These are phyloP conservation scores for Zopfochytrium polystomum DNA, from an alignment of 371 early-diverging fungal genomes.

Conservation along the genomic window DNA sequence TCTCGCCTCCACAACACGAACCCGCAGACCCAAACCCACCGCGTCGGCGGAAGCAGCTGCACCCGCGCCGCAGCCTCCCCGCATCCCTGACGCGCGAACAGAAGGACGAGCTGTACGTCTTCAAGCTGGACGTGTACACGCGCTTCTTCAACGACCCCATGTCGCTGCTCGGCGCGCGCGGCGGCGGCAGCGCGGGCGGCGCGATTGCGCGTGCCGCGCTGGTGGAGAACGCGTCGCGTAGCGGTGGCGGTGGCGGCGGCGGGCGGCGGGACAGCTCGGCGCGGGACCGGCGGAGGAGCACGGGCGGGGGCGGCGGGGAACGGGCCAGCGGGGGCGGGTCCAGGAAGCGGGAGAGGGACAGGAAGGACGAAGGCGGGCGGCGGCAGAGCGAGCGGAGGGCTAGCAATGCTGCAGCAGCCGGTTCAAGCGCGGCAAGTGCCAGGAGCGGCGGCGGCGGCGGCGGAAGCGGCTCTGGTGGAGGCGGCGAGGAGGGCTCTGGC, in stretches of 20 bases:
- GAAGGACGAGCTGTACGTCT: too few relatives aligned
- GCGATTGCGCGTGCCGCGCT: neutral
- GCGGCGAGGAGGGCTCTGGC: neutral
- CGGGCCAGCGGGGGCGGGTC: neutral
- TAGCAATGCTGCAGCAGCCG: neutral
- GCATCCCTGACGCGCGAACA: too few relatives aligned
- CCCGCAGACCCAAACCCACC: too few relatives aligned
- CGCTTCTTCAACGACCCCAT: slow-evolving; percentile 15
- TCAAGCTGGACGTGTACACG: slow-evolving; percentile 29
- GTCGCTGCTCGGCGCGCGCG: slow-evolving; percentile 12
- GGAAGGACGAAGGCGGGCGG: slow-evolving; percentile 5
- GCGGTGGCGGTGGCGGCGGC: neutral
- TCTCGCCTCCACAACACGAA: too few relatives aligned
- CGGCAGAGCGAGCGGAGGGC: neutral
- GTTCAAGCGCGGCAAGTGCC: neutral
- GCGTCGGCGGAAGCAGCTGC: too few relatives aligned
- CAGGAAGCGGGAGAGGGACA: neutral
- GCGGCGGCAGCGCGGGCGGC: neutral
- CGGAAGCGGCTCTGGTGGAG: too few relatives aligned
- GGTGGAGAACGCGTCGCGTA: neutral
- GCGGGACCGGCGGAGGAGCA: neutral
- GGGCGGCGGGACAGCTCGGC: neutral
- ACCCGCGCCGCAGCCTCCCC: too few relatives aligned
- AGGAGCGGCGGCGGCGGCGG: neutral
- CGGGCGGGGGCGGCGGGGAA: slow-evolving; percentile 2